Base-by-base conservation (phyloP, 441 rosid genomes). In the Jatropha multifida region DNA sequence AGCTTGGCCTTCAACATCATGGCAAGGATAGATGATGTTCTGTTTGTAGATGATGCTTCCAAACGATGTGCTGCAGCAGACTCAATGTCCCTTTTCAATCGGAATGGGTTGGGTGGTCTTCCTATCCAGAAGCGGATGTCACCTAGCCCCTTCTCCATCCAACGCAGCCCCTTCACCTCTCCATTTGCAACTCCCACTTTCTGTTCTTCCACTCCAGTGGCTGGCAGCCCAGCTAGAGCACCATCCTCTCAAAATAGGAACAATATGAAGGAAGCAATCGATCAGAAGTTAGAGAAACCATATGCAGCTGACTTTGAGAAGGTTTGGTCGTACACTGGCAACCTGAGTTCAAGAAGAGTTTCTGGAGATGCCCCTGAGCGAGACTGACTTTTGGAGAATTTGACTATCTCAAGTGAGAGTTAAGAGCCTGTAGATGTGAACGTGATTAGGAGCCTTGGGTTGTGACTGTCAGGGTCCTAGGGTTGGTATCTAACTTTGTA, bases 1-100 rank as follows among this genome's bases (percentile, higher is more conserved):
- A 92, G 99, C 88, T 75, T 94, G 86, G 99, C 99, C 69, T 94
- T 96, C 85, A 96, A 96, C 87, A 87, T 94, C 42, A 92, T 86
- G 80, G 98, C 99, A 17, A 96, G 98, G 82, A 92, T 94, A 76
- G 99, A 96, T 8, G 99, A 93, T 74, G 95, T 96, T 73, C 82
- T 94, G 18, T 94, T 84, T 41, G 99, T 89, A 26, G 97, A 96
- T 71, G 98, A 94, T 76, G 85, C 97, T 23, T 81, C 74, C 62
- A 90, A 83, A 76, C 81, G 80, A 80, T 82, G 86, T 66, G 88
- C 90, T 20, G 88, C 81, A 9, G 84, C 87, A 18, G 93, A 92
- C 80, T 83, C 97, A 4, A 55, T 78, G 38, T 85, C 98, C 69
- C 81, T 93, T 14, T 93, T 89, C 81, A 69, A 89, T 81, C 81